Conservation (phyloP, 2,329 filamentous ascomycete species). For the Neopestalotiopsis clavispora region DNA sequence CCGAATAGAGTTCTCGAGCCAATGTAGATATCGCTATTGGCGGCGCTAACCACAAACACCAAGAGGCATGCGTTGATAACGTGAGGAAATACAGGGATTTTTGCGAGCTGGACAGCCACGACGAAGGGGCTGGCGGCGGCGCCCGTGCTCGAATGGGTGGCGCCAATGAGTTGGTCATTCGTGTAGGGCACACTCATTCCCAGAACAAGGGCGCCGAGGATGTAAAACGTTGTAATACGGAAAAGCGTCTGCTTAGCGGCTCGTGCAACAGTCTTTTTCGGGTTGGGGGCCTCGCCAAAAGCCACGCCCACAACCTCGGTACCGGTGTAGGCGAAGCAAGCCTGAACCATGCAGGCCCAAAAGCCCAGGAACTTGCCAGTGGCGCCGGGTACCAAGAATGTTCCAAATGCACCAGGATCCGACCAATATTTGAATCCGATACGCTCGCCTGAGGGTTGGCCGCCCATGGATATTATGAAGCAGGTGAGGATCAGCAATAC, state of each 20-base stretch:
- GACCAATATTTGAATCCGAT: slow-evolving; percentile 46
- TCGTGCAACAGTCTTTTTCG: slow-evolving; percentile 67
- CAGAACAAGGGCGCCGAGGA: slow-evolving; percentile 64
- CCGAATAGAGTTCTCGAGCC: slow-evolving; percentile 61
- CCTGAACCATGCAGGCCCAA: slow-evolving; percentile 57
- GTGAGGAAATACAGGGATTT: slow-evolving; percentile 55
- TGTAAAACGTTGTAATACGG: slow-evolving; percentile 66
- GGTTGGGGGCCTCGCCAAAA: slow-evolving; percentile 61
- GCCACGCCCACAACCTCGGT: slow-evolving; percentile 60
- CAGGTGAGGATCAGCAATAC: slow-evolving; percentile 39
- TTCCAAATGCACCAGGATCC: slow-evolving; percentile 57
- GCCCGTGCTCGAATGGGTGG: slow-evolving; percentile 6
- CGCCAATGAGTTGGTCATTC: slow-evolving; percentile 44
- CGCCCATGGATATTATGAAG: slow-evolving; percentile 48
- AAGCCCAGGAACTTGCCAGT: slow-evolving; percentile 67
- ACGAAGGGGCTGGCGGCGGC: slow-evolving; percentile 58
- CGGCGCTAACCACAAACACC: slow-evolving; percentile 59
- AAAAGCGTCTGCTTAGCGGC: slow-evolving; percentile 73
- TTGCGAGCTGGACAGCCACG: slow-evolving; percentile 57
- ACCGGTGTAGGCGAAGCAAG: slow-evolving; percentile 61
- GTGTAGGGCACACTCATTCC: slow-evolving; percentile 65
- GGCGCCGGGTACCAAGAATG: slow-evolving; percentile 51
- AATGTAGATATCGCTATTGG: slow-evolving; percentile 63
- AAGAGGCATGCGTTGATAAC: slow-evolving; percentile 64
- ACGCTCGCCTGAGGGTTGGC: slow-evolving; percentile 43